phyloP scores from a whole-genome alignment of 768 basidiomycete species.

The Trametes coccinea region DNA sequence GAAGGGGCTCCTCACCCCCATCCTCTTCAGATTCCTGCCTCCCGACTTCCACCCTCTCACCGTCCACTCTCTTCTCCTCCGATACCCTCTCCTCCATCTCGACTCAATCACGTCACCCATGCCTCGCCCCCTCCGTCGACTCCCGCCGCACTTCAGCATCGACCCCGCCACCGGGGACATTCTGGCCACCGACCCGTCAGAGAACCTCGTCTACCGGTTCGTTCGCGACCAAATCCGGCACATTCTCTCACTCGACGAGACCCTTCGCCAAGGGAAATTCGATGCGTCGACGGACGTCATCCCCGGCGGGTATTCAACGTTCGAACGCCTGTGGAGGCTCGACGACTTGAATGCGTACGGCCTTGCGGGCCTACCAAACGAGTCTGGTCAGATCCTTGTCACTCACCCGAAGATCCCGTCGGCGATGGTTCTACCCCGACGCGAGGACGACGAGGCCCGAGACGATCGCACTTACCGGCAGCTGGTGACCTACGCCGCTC shows the following conservation, averaged over 20 bases:
- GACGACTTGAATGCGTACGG: background rate
- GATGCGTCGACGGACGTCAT: background rate
- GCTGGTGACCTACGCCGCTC: background rate
- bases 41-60: too few relatives aligned
- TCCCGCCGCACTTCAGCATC: conserved; percentile 1
- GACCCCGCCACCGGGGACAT: conserved; percentile 1
- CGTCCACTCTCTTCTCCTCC: too few relatives aligned
- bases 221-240: background rate
- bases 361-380: background rate
- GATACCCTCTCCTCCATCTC: background rate
- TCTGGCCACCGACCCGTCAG: background rate
- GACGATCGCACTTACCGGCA: background rate
- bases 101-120: background rate
- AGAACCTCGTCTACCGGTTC: background rate
- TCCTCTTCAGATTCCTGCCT: too few relatives aligned
- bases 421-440: background rate
- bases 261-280: background rate
- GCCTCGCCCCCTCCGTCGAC: background rate
- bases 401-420: background rate
- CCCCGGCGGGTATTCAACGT: conserved; percentile 6
- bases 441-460: background rate
- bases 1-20: too few relatives aligned
- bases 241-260: background rate
- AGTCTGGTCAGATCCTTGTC: background rate
- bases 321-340: background rate